Evolutionary conservation across 306 rosid species (phyloP), one percentile per base, ranked within the genome.

Genomic region (Corylus heterophylla): DNA sequence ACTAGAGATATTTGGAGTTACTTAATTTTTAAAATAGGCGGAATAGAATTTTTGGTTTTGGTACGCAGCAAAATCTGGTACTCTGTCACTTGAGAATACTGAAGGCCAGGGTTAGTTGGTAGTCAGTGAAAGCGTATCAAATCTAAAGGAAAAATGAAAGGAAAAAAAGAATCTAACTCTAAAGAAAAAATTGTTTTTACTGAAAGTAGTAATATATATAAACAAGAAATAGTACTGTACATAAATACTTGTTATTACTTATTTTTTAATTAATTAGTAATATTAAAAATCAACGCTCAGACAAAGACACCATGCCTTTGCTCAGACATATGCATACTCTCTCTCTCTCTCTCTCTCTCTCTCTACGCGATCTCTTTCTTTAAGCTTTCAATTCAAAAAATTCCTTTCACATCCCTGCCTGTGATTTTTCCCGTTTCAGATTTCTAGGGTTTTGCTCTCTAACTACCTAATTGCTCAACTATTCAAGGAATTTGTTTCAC

Each of bases 291-390:
- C 79, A 78, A 84, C 83, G 75, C 80, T 79, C 82, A 45, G 82
- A 80, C 83, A 84, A 22, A 8, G 71, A 80, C 85, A 85, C 81
- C 88, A 72, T 77, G 92, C 82, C 81, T 59, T 74, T 45, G 80
- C 84, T 35, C 12, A 12, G 76, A 49, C 51, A 66, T 31, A 49
- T 73, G n/a, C 83, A 13, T 50, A 22, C 22, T 22, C 22, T 17
- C 59, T 39, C 39, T 71, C 22, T 22, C 22, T 17, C 59, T 39
- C 39, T 71, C 50, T 69, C 75, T 48, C 69, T 69, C 59, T 69
- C 25, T 22, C 22, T 22, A 22, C 22, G 22, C 22, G 22, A 22
- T 22, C 22, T 22, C 22, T 22, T 22, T 22, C 22, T 22, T 22
- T 22, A 22, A 22, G 22, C 22, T 22, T 22, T 22, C 22, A 22